Percentiles rank a stretch among this genome's conserved stretches.
phyloP scores from a whole-genome alignment of 208 protist species.

The Leishmania aethiopica region DNA sequence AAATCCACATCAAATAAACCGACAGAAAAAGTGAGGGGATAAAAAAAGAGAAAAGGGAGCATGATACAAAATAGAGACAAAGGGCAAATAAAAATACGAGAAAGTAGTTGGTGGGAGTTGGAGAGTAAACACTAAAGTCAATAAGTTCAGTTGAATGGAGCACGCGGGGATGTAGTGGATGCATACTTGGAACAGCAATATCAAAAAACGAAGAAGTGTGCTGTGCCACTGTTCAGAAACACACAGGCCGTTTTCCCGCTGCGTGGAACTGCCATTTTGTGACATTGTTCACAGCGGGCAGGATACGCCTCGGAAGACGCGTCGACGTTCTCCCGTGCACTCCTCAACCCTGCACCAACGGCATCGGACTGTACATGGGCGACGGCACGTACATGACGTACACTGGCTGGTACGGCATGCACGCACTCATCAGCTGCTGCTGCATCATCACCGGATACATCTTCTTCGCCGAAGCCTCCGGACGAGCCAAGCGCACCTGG shows the following conservation, averaged over 20 bases:
- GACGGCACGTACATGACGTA: constrained; percentile 55
- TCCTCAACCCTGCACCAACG: constrained; percentile 26
- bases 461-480: constrained; percentile 78
- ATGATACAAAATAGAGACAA: neutral
- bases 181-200: constrained; percentile 7
- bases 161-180: neutral
- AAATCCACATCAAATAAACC: neutral
- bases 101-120: constrained; percentile 35
- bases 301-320: neutral
- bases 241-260: neutral
- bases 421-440: constrained; percentile 46
- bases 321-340: neutral
- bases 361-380: constrained; percentile 30
- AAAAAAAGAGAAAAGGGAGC: neutral
- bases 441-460: constrained; percentile 65
- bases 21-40: neutral
- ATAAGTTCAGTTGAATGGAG: constrained; percentile 30
- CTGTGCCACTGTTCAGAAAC: neutral
- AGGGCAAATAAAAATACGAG: neutral
- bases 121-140: constrained; percentile 33
- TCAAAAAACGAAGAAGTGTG: constrained; percentile 5
- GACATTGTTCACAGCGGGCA: neutral
- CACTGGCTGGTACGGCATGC: constrained; percentile 47
- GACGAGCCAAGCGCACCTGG: constrained; percentile 82
- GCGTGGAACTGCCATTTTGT: constrained; percentile 10